Conservation (phyloP, 164 flowering plant genomes). For the Vitis labrusca region DNA sequence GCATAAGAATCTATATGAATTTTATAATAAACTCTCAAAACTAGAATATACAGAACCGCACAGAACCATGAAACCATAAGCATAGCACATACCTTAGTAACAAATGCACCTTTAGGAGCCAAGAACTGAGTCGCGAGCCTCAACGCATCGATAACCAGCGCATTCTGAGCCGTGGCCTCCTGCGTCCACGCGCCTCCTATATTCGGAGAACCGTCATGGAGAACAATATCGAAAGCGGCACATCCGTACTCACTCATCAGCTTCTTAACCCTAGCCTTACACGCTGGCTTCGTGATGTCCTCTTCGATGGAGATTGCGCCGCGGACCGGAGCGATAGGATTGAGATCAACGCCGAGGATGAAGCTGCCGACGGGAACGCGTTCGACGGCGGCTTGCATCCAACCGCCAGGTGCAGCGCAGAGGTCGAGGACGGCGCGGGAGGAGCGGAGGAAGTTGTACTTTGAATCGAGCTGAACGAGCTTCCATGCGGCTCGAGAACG, state of each 20-base stretch:
- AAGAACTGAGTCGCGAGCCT: constrained; percentile 76
- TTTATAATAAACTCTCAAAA: not conserved
- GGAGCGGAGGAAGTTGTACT: constrained; percentile 63
- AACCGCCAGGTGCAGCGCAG: constrained; percentile 97
- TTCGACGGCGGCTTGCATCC: constrained; percentile 90
- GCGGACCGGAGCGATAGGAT: constrained; percentile 71
- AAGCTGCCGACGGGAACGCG: constrained; percentile 77
- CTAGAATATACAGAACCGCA: not conserved
- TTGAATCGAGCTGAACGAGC: constrained; percentile 82
- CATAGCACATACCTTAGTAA: constrained; percentile 61
- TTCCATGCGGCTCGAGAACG: constrained; percentile 92
- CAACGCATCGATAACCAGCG: constrained; percentile 80
- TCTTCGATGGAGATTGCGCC: constrained; percentile 72
- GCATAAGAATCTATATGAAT: too few relatives aligned
- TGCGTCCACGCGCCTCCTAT: constrained; percentile 95
- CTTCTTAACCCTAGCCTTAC: constrained; percentile 51
- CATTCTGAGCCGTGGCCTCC: constrained; percentile 81
- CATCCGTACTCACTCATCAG: constrained; percentile 63
- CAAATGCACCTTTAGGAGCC: constrained; percentile 78
- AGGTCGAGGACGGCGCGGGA: constrained; percentile 85
- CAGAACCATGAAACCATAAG: not conserved
- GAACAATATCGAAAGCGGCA: constrained; percentile 64
- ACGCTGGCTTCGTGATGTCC: constrained; percentile 75
- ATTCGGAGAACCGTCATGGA: constrained; percentile 94
- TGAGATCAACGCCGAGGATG: constrained; percentile 78